Evolutionary conservation across 768 basidiomycete species (phyloP).

Genomic region (Auricularia sp.): DNA sequence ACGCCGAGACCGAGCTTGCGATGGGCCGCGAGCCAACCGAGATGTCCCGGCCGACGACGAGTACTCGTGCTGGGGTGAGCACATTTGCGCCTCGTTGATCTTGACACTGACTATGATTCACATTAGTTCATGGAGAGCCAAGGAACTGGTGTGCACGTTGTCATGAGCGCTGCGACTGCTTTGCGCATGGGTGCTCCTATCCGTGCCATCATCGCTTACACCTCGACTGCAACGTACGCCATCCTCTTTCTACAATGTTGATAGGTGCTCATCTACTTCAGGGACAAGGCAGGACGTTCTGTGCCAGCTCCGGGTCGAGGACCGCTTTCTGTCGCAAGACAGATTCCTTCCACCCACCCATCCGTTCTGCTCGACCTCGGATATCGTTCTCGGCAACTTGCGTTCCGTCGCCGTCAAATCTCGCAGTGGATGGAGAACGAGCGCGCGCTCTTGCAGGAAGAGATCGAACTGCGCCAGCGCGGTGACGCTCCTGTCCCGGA

Average conservation of each 20-base stretch:
- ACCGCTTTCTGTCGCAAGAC: conserved; percentile 78
- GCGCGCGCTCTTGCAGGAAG: conserved; percentile 71
- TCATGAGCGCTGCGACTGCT: conserved; percentile 96
- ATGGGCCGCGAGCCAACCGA: conserved; percentile 99
- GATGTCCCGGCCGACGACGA: conserved; percentile 96
- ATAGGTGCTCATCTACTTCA: conserved; percentile 22
- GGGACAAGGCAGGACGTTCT: conserved; percentile 97
- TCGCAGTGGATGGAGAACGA: conserved; percentile 91
- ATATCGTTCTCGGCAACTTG: conserved; percentile 87
- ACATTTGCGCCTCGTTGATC: neutral
- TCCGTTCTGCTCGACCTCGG: conserved; percentile 71
- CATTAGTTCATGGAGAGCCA: conserved; percentile 88
- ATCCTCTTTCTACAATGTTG: neutral
- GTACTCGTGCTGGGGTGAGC: conserved; percentile 85
- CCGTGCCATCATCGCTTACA: conserved; percentile 88
- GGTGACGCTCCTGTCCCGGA: conserved; percentile 44
- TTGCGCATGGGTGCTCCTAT: conserved; percentile 89
- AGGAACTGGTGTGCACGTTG: conserved; percentile 91
- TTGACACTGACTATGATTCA: neutral
- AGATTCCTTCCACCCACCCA: conserved; percentile 70
- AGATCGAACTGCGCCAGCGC: conserved; percentile 51
- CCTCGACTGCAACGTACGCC: conserved; percentile 87
- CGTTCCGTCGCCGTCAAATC: conserved; percentile 92
- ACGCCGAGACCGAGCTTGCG: conserved; percentile 92
- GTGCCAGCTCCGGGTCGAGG: conserved; percentile 95